Conservation (phyloP, 2,329 filamentous ascomycete genomes). For the Aspergillus sp. region DNA sequence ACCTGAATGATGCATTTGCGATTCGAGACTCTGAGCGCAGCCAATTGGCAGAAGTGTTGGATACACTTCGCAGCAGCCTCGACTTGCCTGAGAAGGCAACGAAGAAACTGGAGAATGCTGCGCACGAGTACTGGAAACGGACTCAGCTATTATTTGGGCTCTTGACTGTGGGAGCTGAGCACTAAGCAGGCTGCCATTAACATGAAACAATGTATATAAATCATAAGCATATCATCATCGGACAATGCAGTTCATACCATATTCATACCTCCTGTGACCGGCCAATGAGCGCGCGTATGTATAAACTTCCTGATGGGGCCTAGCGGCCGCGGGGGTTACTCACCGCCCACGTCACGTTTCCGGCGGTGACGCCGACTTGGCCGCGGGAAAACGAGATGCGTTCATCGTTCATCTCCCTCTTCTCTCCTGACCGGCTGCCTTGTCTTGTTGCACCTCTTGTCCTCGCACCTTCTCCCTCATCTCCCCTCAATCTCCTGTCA, state of each 20-base stretch:
- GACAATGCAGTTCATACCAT: neutral
- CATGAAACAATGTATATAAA: conserved; percentile 4
- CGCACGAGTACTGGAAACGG: conserved; percentile 79
- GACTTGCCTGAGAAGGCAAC: conserved; percentile 52
- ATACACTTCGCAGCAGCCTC: conserved; percentile 48
- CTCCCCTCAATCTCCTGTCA: conserved; percentile 13
- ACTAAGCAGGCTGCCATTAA: neutral
- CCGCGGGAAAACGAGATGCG: conserved; percentile 27
- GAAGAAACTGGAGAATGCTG: conserved; percentile 61
- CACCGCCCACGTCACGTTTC: conserved; percentile 32
- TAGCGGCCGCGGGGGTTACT: conserved; percentile 22
- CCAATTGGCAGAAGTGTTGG: conserved; percentile 50
- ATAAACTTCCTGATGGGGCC: neutral
- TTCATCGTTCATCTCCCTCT: conserved; percentile 2
- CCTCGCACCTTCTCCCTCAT: conserved; percentile 4
- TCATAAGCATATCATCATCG: no score
- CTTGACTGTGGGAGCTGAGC: conserved; percentile 48
- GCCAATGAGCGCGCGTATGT: conserved; percentile 4
- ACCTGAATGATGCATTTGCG: conserved; percentile 32
- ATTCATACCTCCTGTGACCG: neutral
- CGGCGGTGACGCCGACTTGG: conserved; percentile 20
- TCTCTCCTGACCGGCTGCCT: conserved; percentile 9
- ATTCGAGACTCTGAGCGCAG: conserved; percentile 12
- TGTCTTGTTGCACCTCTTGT: neutral
- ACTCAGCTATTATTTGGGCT: conserved; percentile 81